Conservation (phyloP, 345 rosid species). For the Salix dunnii region DNA sequence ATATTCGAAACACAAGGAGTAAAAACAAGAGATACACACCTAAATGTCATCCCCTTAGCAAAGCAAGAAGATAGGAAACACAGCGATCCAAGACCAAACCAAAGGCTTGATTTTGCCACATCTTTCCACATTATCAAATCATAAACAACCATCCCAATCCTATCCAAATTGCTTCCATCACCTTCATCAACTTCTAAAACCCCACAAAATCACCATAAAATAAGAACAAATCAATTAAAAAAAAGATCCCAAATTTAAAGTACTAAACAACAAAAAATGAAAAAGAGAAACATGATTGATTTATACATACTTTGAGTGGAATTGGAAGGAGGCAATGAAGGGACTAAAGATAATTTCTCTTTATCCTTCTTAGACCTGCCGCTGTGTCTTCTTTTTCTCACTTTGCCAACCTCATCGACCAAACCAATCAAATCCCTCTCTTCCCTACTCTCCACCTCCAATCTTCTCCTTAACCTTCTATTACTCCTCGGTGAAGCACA, state of each 20-base stretch:
- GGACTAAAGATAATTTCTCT: constrained; percentile 58
- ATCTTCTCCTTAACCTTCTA: constrained; percentile 56
- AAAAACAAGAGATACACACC: constrained; percentile 35
- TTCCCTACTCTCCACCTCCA: constrained; percentile 64
- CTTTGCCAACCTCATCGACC: constrained; percentile 48
- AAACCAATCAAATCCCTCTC: constrained; percentile 47
- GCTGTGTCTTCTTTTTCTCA: constrained; percentile 50
- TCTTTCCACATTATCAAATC: constrained; percentile 86
- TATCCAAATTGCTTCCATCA: constrained; percentile 50
- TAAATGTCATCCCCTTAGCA: constrained; percentile 66
- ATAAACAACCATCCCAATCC: constrained; percentile 42
- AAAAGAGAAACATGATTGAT: background rate
- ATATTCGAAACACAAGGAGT: background rate
- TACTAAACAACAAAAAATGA: background rate
- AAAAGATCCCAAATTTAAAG: background rate
- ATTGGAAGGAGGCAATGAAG: constrained; percentile 41
- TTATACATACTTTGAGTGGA: constrained; percentile 44
- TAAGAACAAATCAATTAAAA: background rate
- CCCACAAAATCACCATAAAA: constrained; percentile 6
- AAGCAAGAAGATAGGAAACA: constrained; percentile 80
- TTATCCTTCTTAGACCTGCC: constrained; percentile 73
- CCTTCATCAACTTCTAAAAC: constrained; percentile 45
- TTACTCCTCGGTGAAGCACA: constrained; percentile 56
- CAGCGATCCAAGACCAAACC: constrained; percentile 87
- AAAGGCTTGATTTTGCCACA: constrained; percentile 74